Conservation (phyloP, 1,284 basidiomycete genomes). For the Sporisorium iseilematis-ciliati region DNA sequence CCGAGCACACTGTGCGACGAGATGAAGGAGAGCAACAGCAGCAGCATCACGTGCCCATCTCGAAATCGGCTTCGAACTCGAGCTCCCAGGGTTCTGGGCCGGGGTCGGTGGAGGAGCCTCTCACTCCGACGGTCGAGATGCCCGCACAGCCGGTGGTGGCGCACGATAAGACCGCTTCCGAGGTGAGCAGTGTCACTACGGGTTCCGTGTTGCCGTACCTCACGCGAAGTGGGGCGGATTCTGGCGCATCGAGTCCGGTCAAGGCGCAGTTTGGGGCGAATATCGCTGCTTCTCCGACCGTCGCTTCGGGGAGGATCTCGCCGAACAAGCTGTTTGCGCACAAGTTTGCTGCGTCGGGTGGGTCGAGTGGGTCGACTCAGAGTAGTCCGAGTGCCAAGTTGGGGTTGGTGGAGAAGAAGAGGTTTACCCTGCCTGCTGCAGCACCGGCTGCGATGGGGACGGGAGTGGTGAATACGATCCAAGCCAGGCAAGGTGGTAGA, state of each 20-base stretch:
- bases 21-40: constrained; percentile 1
- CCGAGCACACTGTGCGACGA: constrained; percentile 1
- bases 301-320: constrained; percentile 34
- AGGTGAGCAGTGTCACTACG: constrained; percentile 7
- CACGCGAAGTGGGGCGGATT: not conserved
- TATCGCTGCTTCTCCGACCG: not conserved
- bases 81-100: constrained; percentile 10
- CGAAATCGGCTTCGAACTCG: constrained; percentile 26
- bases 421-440: constrained; percentile 37
- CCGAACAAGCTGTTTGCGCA: constrained; percentile 46
- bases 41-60: constrained; percentile 17
- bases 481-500: constrained; percentile 16
- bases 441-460: not conserved
- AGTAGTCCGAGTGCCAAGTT: constrained; percentile 15
- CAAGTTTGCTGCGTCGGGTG: constrained; percentile 25
- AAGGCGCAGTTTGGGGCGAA: constrained; percentile 14
- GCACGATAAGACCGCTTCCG: not conserved
- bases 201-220: not conserved
- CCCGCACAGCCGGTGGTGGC: not conserved
- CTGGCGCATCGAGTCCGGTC: constrained; percentile 5
- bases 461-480: constrained; percentile 8
- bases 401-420: constrained; percentile 48
- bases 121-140: constrained; percentile 22
- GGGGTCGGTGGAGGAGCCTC: constrained; percentile 17
- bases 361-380: constrained; percentile 1